These are phyloP conservation scores for Cryptococcus hybrid DNA, from an alignment of 1,284 basidiomycete species.

Conservation along the genomic window DNA sequence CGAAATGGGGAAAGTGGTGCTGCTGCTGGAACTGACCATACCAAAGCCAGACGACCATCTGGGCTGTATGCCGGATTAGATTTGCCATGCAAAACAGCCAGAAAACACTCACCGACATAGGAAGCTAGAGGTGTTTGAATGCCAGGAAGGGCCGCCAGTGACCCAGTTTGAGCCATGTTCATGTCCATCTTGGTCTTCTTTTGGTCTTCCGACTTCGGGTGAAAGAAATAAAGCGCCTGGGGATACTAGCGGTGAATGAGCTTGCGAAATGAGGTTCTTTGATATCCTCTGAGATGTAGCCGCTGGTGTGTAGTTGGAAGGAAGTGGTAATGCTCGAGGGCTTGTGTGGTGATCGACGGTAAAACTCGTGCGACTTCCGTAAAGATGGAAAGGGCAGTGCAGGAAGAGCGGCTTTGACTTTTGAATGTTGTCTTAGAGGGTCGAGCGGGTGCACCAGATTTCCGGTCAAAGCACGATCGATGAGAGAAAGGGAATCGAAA, in stretches of 20 bases:
- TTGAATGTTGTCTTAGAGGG: slow-evolving; percentile 1
- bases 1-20: slow-evolving; percentile 3
- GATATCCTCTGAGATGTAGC: neutral
- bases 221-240: too few relatives aligned
- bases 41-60: slow-evolving; percentile 47
- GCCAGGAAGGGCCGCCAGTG: slow-evolving; percentile 32
- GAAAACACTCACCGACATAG: slow-evolving; percentile 38
- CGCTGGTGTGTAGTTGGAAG: neutral
- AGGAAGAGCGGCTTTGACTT: neutral
- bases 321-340: slow-evolving; percentile 1
- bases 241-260: neutral
- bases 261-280: neutral
- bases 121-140: slow-evolving; percentile 39
- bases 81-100: too few relatives aligned
- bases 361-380: neutral
- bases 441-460: slow-evolving; percentile 12
- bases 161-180: slow-evolving; percentile 38
- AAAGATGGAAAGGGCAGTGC: neutral
- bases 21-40: slow-evolving; percentile 23
- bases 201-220: neutral
- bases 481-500: slow-evolving; percentile 5
- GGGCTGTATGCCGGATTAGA: slow-evolving; percentile 18
- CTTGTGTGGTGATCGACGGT: neutral
- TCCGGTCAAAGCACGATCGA: slow-evolving; percentile 9
- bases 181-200: slow-evolving; percentile 24